Percentiles rank a stretch among this genome's conserved stretches.
Conservation (phyloP, 441 rosid species). For the Bocquillonia castaneifolia region DNA sequence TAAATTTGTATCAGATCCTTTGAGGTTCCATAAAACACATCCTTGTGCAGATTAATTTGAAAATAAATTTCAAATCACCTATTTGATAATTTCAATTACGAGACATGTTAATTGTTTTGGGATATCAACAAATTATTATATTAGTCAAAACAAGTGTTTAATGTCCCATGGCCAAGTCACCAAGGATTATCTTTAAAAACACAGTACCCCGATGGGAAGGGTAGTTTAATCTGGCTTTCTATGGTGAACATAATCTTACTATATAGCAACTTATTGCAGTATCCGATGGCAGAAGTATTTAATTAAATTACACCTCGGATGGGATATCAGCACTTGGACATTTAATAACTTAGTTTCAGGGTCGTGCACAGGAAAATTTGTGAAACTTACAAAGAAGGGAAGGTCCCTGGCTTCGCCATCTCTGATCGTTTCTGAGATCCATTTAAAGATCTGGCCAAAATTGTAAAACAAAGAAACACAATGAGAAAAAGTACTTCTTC, state of each 20-base stretch:
- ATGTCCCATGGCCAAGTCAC: neutral
- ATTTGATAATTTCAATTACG: neutral
- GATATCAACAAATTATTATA: neutral
- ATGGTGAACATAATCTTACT: too few relatives aligned
- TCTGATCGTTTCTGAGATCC: slow-evolving; percentile 74
- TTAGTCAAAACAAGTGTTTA: neutral
- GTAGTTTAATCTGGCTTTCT: neutral
- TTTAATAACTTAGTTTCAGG: neutral
- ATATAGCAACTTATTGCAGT: neutral
- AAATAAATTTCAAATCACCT: neutral
- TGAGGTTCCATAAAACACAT: neutral
- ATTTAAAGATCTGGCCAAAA: slow-evolving; percentile 56
- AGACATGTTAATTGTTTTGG: neutral
- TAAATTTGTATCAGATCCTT: neutral
- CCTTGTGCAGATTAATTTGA: neutral
- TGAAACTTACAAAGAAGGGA: slow-evolving; percentile 69
- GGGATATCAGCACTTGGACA: neutral
- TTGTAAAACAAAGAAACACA: neutral
- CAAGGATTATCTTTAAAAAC: neutral
- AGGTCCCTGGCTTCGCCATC: slow-evolving; percentile 89
- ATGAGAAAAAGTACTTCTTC: neutral
- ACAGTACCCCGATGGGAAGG: neutral
- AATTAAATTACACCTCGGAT: neutral
- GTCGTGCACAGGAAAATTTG: neutral
- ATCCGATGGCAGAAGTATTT: neutral